Percentiles rank a stretch among this genome's conserved stretches.
phyloP scores from a whole-genome alignment of 2,329 filamentous ascomycete genomes.

The Fusarium verticillioides region DNA sequence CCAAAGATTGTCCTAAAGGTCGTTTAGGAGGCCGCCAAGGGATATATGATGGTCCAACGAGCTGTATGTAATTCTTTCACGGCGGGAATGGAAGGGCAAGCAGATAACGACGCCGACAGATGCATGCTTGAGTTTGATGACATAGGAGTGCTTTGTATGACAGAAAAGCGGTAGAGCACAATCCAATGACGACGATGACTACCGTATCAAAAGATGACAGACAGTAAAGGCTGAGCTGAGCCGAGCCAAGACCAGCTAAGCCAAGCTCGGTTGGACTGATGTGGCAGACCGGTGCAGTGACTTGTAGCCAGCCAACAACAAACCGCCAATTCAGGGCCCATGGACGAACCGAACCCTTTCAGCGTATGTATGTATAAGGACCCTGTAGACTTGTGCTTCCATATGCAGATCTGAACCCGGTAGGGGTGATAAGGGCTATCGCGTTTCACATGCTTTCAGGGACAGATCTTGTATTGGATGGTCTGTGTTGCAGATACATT shows the following conservation, averaged over 20 bases:
- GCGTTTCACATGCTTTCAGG: slow-evolving; percentile 39
- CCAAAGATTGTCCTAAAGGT: not conserved
- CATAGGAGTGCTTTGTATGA: slow-evolving; percentile 6
- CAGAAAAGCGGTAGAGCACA: slow-evolving; percentile 13
- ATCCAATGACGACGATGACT: slow-evolving; percentile 19
- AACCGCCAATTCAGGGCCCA: not conserved
- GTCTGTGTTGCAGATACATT: slow-evolving; percentile 2
- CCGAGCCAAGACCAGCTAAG: slow-evolving; percentile 8
- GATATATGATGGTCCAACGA: not conserved
- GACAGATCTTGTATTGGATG: slow-evolving; percentile 12
- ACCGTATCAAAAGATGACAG: slow-evolving; percentile 31
- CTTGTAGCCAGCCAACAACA: slow-evolving; percentile 10
- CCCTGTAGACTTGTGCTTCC: slow-evolving; percentile 16
- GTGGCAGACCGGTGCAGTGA: slow-evolving; percentile 16
- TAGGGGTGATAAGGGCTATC: slow-evolving; percentile 23
- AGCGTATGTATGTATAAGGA: not conserved
- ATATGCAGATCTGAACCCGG: slow-evolving; percentile 25
- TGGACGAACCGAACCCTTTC: slow-evolving; percentile 26
- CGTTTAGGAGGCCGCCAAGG: slow-evolving; percentile 9
- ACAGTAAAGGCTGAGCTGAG: slow-evolving; percentile 24
- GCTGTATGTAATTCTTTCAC: not conserved
- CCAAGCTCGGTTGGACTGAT: slow-evolving; percentile 29
- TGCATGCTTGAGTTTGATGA: slow-evolving; percentile 16
- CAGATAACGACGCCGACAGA: slow-evolving; percentile 20
- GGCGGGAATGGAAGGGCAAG: not conserved